Base-by-base conservation (phyloP, 176 grass and related monocot genomes). In the sorghum (Sorghum bicolor) region DNA sequence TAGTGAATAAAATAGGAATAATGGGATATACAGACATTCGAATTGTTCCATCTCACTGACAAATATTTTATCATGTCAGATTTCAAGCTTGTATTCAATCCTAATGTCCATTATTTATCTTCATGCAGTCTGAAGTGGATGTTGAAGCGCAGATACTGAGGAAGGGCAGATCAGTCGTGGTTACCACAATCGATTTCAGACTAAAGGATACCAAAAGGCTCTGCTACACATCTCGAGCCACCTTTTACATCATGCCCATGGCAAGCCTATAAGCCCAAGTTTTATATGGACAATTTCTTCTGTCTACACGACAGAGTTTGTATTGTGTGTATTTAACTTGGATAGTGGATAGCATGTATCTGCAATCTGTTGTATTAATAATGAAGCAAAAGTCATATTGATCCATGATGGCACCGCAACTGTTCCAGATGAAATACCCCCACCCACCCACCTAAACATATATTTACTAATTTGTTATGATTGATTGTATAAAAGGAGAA, bases 171-270 rank as follows among this genome's bases (percentile, higher is more conserved):
- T 89, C 88, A 8, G 65, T 89, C 6, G 72, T 86, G 29, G 88
- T 89, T 41, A 89, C 78, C 41, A 77, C 83, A 28, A 31, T 82
- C 40, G 78, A 89, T 20, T 89, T 86, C 25, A 64, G 64, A 74
- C 83, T 89, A 44, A 89, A 82, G 83, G 78, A 78, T 34, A 86
- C 41, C 78, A 82, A 89, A 36, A 72, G 66, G 55, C 78, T 89
- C 53, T 86, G 88, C 83, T 89, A 77, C 53, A 82, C 78, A 77
- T 82, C 88, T 72, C 78, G 83, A 44, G 88, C 78, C 64, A 89
- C 83, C 33, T 77, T 85, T 74, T 89, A 77, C 34, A 66, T 86
- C 41, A 77, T 89, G 78, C 83, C 88, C 20, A 15, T 81, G 26
- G 83, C 78, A 53, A 86, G 88, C 72, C 55, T 89, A 48, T 89